Base-by-base conservation (phyloP, 352 stramenopile genomes). In the Pythium sp. region DNA sequence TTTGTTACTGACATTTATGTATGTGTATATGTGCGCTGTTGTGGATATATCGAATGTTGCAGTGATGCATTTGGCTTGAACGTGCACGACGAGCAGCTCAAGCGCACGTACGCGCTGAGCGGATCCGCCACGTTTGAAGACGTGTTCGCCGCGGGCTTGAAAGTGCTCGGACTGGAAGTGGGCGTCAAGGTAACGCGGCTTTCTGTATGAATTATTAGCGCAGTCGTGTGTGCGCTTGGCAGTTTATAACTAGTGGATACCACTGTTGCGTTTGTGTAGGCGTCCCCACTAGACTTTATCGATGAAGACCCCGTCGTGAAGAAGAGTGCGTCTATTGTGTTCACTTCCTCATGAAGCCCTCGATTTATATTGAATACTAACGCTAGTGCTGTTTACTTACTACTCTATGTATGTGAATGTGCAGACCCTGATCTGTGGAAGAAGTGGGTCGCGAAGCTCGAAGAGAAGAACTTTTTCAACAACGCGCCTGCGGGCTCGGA, bases 391-490 rank as follows among this genome's bases (percentile, higher is more conserved):
- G 14, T 43, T 26, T 60, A 9, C 28, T 41, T 60, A 26, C 24
- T 26, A 26, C 24, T 7, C 24, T 8, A 12, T 20, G 18, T 32
- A 2, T 49, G 22, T 60, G 38, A 62, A 22, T 58, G 34, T 28
- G 11, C 58, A 95, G 87, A 95, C 68, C 87, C 86, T 7, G 86
- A 89, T 59, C 64, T 95, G 70, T 95, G 87, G 87, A 90, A 90
- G 70, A 95, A 95, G 70, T 95, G 87, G 87, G 74, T 94, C 22
- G 79, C 80, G 30, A 95, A 95, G 71, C 76, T 95, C 9, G 87
- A 95, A 22, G 80, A 78, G 76, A 95, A 95, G 73, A 84, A 87
- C 7, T 95, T 94, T 64, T 95, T 94, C 72, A 90, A 90, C 46
- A 81, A 77, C 66, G 75, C 82, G 3, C 59, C 74, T 0, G 66